Conservation (phyloP, 768 basidiomycete species). For the Suillus bovinus region DNA sequence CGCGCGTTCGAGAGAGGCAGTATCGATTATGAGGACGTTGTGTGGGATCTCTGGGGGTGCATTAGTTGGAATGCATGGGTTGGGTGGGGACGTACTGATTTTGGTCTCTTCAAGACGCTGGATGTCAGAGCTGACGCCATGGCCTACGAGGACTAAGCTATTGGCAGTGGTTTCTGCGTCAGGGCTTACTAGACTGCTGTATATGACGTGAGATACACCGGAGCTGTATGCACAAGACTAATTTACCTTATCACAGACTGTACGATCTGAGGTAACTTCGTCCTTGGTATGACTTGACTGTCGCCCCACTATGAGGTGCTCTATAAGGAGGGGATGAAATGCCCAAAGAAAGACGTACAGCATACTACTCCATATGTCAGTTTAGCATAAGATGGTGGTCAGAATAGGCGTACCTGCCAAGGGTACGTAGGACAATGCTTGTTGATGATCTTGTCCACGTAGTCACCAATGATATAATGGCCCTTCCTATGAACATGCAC, state of each 20-base stretch:
- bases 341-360: slow-evolving; percentile 44
- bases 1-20: slow-evolving; percentile 59
- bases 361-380: slow-evolving; percentile 46
- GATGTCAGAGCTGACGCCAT: slow-evolving; percentile 55
- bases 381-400: slow-evolving; percentile 19
- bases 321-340: slow-evolving; percentile 4
- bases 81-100: slow-evolving; percentile 56
- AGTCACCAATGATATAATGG: slow-evolving; percentile 73
- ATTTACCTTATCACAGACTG: slow-evolving; percentile 70
- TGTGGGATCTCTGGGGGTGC: slow-evolving; percentile 60
- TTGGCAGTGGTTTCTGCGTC: slow-evolving; percentile 75
- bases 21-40: slow-evolving; percentile 71
- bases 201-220: not conserved
- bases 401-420: slow-evolving; percentile 59
- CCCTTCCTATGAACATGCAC: slow-evolving; percentile 45
- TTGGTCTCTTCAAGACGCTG: slow-evolving; percentile 74
- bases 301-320: slow-evolving; percentile 64
- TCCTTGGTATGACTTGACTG: slow-evolving; percentile 65
- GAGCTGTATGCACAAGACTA: slow-evolving; percentile 9
- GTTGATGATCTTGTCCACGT: slow-evolving; percentile 63
- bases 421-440: slow-evolving; percentile 64
- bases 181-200: slow-evolving; percentile 71
- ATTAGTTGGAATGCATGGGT: not conserved
- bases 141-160: slow-evolving; percentile 69
- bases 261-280: slow-evolving; percentile 69